Base-by-base conservation (phyloP, 139 green algal species). In the Chlamydomonas incerta region DNA sequence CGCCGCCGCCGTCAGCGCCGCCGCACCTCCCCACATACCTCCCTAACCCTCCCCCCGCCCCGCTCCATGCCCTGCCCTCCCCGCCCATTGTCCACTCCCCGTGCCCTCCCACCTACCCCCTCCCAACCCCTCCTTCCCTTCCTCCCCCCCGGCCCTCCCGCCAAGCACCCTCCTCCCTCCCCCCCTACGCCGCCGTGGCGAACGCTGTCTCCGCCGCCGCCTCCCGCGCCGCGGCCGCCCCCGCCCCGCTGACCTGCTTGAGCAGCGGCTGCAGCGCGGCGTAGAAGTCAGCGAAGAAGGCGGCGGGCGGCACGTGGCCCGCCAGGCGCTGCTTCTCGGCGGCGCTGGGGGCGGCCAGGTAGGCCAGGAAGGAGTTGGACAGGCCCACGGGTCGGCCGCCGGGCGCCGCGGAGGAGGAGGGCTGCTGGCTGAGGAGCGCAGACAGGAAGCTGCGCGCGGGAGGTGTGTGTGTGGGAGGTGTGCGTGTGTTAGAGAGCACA, bases 281-380 rank as follows among this genome's bases (percentile, higher is more conserved):
- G 75, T 47, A 83, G 41, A 83, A 83, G 76, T 83, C 76, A 18
- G 31, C 2, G 62, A 83, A 83, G 76, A 83, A 83, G 37, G 26
- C 62, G 17, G 76, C 76, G 34, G 76, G 76, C 29, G 46, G 46
- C 41, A n/a, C n/a, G n/a, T 63, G 62, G 35, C 62, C 73, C 37
- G 58, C 76, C 28, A 83, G 65, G 37, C 41, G 76, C 37, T 72
- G 62, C 41, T 83, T 83, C 5, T 31, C 76, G 62, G 73, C 76
- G 26, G 65, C 37, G 55, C 62, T 63, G 62, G 76, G 76, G 29
- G 76, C 76, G 23, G 76, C 70, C 34, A 83, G 60, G 76, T 83
- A 83, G 58, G 62, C 76, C 18, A 83, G 21, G 26, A 83, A 83
- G 37, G 76, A 15, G 76, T 83, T 83, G 20, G 35, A 41, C 3